These are phyloP conservation scores for Xerocomus brunneocitrinus DNA, from an alignment of 768 basidiomycete genomes.

Conservation along the genomic window DNA sequence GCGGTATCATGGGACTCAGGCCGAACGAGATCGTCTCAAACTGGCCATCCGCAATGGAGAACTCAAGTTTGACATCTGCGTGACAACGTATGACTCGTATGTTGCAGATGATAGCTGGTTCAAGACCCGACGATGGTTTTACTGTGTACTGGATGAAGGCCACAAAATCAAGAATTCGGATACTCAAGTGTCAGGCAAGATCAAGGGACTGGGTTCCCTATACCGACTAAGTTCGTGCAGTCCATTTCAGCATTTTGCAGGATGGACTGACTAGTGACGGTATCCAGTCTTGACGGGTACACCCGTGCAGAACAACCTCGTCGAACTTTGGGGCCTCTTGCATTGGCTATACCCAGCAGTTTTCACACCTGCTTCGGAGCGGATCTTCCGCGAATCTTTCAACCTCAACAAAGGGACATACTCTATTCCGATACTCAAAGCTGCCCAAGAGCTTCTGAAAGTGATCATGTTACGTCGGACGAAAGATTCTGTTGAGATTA, in stretches of 20 bases:
- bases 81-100: slow-evolving; percentile 69
- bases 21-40: slow-evolving; percentile 56
- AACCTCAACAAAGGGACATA: slow-evolving; percentile 52
- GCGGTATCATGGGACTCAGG: slow-evolving; percentile 56
- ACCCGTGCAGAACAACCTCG: slow-evolving; percentile 63
- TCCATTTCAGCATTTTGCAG: not conserved
- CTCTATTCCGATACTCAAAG: slow-evolving; percentile 43
- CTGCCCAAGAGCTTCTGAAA: slow-evolving; percentile 45
- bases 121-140: slow-evolving; percentile 54
- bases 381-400: slow-evolving; percentile 49
- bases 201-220: slow-evolving; percentile 52
- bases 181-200: slow-evolving; percentile 46
- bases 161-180: slow-evolving; percentile 72
- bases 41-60: slow-evolving; percentile 34
- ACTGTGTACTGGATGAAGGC: slow-evolving; percentile 61
- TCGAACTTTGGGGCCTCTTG: slow-evolving; percentile 53
- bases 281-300: slow-evolving; percentile 63
- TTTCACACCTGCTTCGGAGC: slow-evolving; percentile 46
- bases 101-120: slow-evolving; percentile 56
- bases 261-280: not conserved
- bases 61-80: slow-evolving; percentile 42
- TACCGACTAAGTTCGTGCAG: slow-evolving; percentile 48
- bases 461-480: slow-evolving; percentile 59
- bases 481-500: slow-evolving; percentile 45
- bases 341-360: slow-evolving; percentile 53